A percentile compares a stretch with the other conserved stretches of the same genome.
phyloP scores from a whole-genome alignment of 1,284 basidiomycete genomes.

The Fomitopsis pinicola region DNA sequence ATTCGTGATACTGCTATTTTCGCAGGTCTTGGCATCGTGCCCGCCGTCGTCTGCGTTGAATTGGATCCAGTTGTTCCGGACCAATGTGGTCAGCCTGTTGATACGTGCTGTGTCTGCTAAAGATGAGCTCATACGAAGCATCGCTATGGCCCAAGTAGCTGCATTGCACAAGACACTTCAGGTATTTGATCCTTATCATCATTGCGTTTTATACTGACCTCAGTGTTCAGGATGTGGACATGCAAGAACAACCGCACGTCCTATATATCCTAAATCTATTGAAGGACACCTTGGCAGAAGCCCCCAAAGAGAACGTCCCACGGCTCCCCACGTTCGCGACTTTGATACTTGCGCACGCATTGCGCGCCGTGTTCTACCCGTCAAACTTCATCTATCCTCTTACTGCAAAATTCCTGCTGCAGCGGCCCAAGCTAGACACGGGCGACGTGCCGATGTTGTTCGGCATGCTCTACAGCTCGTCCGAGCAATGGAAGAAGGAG shows the following conservation, averaged over 20 bases:
- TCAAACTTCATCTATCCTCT: conserved; percentile 79
- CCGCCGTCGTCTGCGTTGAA: conserved; percentile 57
- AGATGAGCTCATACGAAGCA: conserved; percentile 52
- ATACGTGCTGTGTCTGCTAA: conserved; percentile 74
- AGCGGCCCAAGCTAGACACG: conserved; percentile 72
- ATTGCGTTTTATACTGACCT: conserved; percentile 7
- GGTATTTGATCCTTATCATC: conserved; percentile 31
- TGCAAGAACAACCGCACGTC: conserved; percentile 82
- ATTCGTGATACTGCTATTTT: conserved; percentile 70
- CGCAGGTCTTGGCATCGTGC: conserved; percentile 55
- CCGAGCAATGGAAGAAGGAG: conserved; percentile 77
- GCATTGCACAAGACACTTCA: conserved; percentile 51
- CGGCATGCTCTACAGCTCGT: conserved; percentile 78
- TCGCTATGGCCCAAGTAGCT: conserved; percentile 52
- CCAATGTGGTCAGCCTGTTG: conserved; percentile 74
- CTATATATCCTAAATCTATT: conserved; percentile 73
- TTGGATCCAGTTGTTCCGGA: conserved; percentile 86
- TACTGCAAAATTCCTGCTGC: conserved; percentile 78
- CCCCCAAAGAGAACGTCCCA: conserved; percentile 26
- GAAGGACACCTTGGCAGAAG: conserved; percentile 45
- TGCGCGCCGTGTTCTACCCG: conserved; percentile 78
- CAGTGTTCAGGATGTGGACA: conserved; percentile 46
- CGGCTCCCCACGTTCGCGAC: conserved; percentile 75
- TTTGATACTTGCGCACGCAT: conserved; percentile 74
- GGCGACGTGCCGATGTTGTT: conserved; percentile 84